A percentile compares a stretch with the other conserved stretches of the same genome.
phyloP scores from a whole-genome alignment of 176 grass and related monocot genomes.

The Oryza nivara region DNA sequence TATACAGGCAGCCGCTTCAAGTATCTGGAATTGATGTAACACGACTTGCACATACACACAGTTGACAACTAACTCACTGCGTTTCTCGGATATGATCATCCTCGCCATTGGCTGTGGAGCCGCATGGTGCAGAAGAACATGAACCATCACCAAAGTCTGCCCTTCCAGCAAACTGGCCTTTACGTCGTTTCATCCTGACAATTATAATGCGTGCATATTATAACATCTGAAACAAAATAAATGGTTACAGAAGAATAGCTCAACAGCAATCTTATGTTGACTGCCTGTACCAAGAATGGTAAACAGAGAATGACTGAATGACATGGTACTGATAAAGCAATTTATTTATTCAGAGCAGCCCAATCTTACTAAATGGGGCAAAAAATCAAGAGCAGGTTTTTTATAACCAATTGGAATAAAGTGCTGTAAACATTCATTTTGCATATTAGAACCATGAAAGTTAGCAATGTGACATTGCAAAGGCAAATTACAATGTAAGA shows the following conservation, averaged over 20 bases:
- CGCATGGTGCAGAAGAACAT: conserved; percentile 50
- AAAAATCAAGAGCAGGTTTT: neutral
- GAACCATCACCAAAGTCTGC: conserved; percentile 49
- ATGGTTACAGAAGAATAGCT: conserved; percentile 2
- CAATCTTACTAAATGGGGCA: conserved; percentile 28
- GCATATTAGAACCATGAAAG: neutral
- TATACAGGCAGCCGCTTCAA: conserved; percentile 21
- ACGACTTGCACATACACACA: conserved; percentile 21
- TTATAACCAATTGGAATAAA: conserved; percentile 24
- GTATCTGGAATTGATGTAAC: conserved; percentile 21
- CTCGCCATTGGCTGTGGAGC: conserved; percentile 32
- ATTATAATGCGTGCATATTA: conserved; percentile 10
- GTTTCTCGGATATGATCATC: conserved; percentile 55
- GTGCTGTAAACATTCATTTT: conserved; percentile 13
- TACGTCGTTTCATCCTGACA: conserved; percentile 63
- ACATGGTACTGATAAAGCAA: conserved; percentile 21
- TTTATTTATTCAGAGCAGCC: conserved; percentile 13
- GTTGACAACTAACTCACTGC: conserved; percentile 50
- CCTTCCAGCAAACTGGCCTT: conserved; percentile 67
- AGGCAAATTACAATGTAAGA: neutral
- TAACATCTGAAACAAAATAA: conserved; percentile 33
- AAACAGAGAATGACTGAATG: conserved; percentile 18
- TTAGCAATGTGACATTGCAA: neutral
- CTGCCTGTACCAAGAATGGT: neutral
- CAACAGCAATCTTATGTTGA: neutral